Conservation (phyloP, 2,329 filamentous ascomycete species). For the Arthroderma sp. region DNA sequence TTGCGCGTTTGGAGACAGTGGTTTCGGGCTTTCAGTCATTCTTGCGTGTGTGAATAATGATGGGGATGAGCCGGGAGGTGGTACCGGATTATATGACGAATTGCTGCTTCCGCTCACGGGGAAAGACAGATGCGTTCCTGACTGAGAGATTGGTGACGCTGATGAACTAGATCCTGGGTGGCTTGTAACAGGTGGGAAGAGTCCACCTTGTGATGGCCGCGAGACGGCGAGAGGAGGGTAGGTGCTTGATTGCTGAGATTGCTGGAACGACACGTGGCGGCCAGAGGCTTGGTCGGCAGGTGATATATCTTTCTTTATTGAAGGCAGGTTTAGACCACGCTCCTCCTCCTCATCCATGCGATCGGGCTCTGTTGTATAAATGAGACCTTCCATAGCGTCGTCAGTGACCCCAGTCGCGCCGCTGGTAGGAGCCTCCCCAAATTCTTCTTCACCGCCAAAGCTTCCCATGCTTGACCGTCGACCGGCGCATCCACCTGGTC, state of each 20-base stretch:
- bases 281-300: conserved; percentile 8
- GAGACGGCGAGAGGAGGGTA: conserved; percentile 56
- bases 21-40: conserved; percentile 80
- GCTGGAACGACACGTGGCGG: conserved; percentile 39
- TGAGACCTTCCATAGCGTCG: conserved; percentile 50
- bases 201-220: conserved; percentile 39
- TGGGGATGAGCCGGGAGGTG: conserved; percentile 27
- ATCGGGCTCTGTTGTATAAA: conserved; percentile 42
- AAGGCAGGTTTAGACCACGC: conserved; percentile 44
- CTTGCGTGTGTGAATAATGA: conserved; percentile 57
- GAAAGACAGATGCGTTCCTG: conserved; percentile 24
- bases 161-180: conserved; percentile 44
- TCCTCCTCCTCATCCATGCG: conserved; percentile 39
- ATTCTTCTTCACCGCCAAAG: conserved; percentile 67
- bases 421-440: conserved; percentile 33
- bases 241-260: conserved; percentile 51
- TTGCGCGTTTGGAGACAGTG: conserved; percentile 42
- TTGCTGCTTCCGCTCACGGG: conserved; percentile 20
- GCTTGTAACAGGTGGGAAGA: conserved; percentile 51
- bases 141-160: conserved; percentile 39
- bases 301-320: conserved; percentile 58
- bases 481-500: conserved; percentile 86
- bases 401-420: conserved; percentile 25
- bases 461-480: conserved; percentile 73
- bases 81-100: conserved; percentile 26